These are phyloP conservation scores for Pseudogymnoascus sp. DNA, from an alignment of 2,329 filamentous ascomycete genomes.

Conservation along the genomic window DNA sequence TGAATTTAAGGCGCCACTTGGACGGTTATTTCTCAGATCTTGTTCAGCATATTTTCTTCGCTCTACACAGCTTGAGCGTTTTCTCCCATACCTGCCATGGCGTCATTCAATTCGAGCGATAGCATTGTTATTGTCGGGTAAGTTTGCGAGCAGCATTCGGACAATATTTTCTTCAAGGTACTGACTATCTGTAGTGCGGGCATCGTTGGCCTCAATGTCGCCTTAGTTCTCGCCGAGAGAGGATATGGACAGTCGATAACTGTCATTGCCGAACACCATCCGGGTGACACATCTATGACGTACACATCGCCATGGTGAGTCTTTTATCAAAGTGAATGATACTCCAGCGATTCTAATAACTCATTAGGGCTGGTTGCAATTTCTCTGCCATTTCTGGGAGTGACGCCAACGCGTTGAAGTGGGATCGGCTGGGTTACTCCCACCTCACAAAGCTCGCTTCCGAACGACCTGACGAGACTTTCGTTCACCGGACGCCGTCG, in stretches of 20 bases:
- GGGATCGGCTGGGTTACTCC: constrained; percentile 34
- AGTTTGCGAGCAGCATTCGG: background rate
- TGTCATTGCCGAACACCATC: constrained; percentile 34
- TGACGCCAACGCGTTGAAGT: constrained; percentile 34
- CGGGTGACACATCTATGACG: constrained; percentile 31
- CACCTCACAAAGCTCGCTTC: constrained; percentile 30
- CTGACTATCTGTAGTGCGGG: constrained; percentile 18
- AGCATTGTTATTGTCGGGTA: constrained; percentile 9
- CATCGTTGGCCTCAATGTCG: constrained; percentile 34
- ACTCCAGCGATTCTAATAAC: background rate
- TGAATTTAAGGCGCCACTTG: background rate
- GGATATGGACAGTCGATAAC: constrained; percentile 31
- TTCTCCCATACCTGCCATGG: background rate
- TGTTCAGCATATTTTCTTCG: background rate
- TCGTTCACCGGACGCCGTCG: constrained; percentile 31
- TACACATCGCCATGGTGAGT: constrained; percentile 36
- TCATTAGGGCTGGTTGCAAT: constrained; percentile 34
- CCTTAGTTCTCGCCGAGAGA: constrained; percentile 29
- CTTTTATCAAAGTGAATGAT: background rate
- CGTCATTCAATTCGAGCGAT: background rate
- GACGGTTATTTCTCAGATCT: background rate
- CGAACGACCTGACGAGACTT: constrained; percentile 26
- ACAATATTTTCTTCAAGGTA: background rate
- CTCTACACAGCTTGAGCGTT: background rate
- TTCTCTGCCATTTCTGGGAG: constrained; percentile 37